phyloP scores from a whole-genome alignment of 2,329 filamentous ascomycete species.

The Clonostachys rhizophaga region DNA sequence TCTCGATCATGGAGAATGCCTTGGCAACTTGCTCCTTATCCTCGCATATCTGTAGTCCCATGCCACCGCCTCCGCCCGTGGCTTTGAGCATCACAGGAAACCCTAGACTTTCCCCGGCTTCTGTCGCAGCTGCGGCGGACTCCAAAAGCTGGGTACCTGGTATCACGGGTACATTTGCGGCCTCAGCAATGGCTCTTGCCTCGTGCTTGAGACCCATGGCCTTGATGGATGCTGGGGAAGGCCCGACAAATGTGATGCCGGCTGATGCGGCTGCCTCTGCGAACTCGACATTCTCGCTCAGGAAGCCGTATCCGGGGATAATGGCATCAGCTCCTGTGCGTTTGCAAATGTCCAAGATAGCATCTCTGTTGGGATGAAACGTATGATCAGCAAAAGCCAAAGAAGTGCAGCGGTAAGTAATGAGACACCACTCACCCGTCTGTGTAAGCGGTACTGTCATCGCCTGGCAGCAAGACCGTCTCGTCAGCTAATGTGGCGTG shows the following conservation, averaged over 20 bases:
- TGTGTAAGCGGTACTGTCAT: no score
- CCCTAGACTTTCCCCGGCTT: slow-evolving; percentile 16
- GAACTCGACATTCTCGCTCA: slow-evolving; percentile 60
- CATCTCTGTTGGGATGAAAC: no score
- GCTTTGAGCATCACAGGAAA: slow-evolving; percentile 42
- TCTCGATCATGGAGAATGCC: slow-evolving; percentile 27
- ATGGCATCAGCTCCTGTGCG: slow-evolving; percentile 42
- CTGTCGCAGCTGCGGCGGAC: slow-evolving; percentile 16
- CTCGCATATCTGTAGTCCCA: slow-evolving; percentile 30
- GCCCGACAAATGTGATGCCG: slow-evolving; percentile 57
- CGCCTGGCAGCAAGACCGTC: slow-evolving; percentile 20
- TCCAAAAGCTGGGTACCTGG: slow-evolving; percentile 23
- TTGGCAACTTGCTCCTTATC: slow-evolving; percentile 18
- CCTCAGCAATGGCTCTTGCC: slow-evolving; percentile 23
- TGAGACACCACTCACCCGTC: no score
- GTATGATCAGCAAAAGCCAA: no score
- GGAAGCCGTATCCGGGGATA: slow-evolving; percentile 64
- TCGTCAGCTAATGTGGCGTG: slow-evolving; percentile 66
- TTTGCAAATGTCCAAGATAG: no score
- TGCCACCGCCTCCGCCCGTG: slow-evolving; percentile 41
- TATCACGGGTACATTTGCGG: slow-evolving; percentile 22
- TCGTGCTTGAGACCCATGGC: slow-evolving; percentile 30
- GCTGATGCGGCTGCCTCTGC: slow-evolving; percentile 44
- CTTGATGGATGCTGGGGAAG: slow-evolving; percentile 37
- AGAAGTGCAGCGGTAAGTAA: no score